Percentiles rank a stretch among this genome's conserved stretches.
Conservation (phyloP, 2,329 filamentous ascomycete species). For the Aspergillus viridinutans region DNA sequence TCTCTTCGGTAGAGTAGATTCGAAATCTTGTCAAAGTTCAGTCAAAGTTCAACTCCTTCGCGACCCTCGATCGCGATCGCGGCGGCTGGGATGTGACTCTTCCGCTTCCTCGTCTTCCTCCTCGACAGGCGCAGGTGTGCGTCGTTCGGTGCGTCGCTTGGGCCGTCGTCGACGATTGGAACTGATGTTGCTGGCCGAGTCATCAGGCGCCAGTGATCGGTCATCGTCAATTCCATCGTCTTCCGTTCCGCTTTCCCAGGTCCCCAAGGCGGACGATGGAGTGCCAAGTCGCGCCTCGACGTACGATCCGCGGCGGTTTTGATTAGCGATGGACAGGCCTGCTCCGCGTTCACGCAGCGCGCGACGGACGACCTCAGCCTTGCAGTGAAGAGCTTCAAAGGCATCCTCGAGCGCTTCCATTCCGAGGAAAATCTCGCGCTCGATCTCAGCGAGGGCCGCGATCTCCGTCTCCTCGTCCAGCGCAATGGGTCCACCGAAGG, state of each 20-base stretch:
- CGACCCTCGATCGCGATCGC: conserved; percentile 21
- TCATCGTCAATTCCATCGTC: conserved; percentile 45
- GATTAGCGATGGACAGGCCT: conserved; percentile 57
- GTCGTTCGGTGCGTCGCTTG: conserved; percentile 45
- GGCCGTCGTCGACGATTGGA: conserved; percentile 43
- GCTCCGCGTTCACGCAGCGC: conserved; percentile 77
- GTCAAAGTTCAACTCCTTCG: conserved; percentile 19
- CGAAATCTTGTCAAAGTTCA: neutral
- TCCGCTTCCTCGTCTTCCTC: conserved; percentile 45
- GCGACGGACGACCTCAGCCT: conserved; percentile 74
- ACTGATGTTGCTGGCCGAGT: conserved; percentile 48
- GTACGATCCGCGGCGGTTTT: conserved; percentile 40
- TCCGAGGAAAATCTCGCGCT: conserved; percentile 85
- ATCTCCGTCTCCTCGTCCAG: conserved; percentile 94
- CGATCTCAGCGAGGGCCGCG: conserved; percentile 81
- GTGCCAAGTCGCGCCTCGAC: conserved; percentile 42
- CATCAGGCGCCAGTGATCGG: conserved; percentile 44
- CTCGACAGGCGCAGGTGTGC: conserved; percentile 46
- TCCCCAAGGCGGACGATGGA: conserved; percentile 31
- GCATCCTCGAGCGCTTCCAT: conserved; percentile 95
- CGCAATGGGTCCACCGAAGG: conserved; percentile 70
- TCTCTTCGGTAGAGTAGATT: neutral
- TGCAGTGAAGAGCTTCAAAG: conserved; percentile 83
- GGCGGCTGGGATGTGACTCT: conserved; percentile 18
- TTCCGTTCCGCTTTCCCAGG: conserved; percentile 41